These are phyloP conservation scores for Glycyrrhiza uralensis DNA, from an alignment of 306 rosid species.

Conservation along the genomic window DNA sequence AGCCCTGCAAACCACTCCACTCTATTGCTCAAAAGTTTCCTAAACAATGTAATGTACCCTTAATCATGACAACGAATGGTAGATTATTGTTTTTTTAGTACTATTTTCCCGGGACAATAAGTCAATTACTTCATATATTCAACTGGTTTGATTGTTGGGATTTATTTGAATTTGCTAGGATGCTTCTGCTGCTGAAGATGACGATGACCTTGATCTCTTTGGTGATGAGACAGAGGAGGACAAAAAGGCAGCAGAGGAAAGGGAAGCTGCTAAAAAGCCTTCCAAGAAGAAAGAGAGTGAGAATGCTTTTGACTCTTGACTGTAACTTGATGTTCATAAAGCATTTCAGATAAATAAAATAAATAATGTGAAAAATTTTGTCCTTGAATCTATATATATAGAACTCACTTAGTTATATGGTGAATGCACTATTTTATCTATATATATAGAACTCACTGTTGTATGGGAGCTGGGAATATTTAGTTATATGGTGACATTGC, in stretches of 20 bases:
- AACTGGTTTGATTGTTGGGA: neutral
- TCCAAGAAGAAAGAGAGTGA: conserved; percentile 91
- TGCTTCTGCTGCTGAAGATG: conserved; percentile 53
- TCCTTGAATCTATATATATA: too few species aligned
- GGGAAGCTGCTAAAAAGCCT: conserved; percentile 75
- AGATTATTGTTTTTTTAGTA: neutral
- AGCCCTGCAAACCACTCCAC: neutral
- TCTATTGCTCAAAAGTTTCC: neutral
- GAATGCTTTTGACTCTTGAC: neutral
- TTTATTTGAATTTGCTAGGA: conserved; percentile 40
- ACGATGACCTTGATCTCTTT: conserved; percentile 85
- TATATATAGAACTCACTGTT: too few species aligned
- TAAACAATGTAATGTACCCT: neutral
- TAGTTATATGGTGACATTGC: neutral
- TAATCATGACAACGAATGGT: neutral
- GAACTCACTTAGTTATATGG: too few species aligned
- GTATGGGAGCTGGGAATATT: neutral
- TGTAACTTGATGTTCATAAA: neutral
- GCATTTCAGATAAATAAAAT: neutral
- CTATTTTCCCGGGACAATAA: neutral
- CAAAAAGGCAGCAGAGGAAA: conserved; percentile 78
- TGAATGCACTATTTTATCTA: too few species aligned
- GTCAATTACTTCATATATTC: neutral
- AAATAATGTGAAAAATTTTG: neutral
- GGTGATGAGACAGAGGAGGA: conserved; percentile 95